Conservation (phyloP, 2,329 filamentous ascomycete species). For the Colletotrichum magnum region DNA sequence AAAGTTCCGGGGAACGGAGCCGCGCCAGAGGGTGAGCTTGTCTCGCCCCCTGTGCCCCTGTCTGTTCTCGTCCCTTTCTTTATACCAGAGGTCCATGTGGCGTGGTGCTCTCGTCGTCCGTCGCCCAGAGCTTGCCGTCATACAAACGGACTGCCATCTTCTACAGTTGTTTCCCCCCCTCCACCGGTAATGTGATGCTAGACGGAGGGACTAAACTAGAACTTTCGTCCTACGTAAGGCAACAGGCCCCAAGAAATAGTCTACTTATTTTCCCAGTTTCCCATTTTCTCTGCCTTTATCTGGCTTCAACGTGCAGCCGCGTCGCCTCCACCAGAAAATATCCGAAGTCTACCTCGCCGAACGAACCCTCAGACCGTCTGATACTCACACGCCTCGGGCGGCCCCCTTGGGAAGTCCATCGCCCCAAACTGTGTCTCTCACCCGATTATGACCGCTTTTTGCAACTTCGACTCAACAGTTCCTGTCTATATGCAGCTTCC, state of each 20-base stretch:
- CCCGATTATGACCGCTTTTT: too few relatives aligned
- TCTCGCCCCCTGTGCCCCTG: conserved; percentile 19
- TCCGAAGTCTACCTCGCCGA: neutral
- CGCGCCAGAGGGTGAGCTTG: conserved; percentile 18
- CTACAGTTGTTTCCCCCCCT: neutral
- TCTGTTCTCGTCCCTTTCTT: conserved; percentile 8
- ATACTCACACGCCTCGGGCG: neutral
- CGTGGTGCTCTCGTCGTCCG: neutral
- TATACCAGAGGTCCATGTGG: conserved; percentile 26
- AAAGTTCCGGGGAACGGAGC: conserved; percentile 26
- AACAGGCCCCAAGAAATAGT: neutral
- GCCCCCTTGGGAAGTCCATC: too few relatives aligned
- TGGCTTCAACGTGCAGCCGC: neutral
- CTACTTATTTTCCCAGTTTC: neutral
- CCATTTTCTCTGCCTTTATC: neutral
- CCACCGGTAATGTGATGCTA: neutral
- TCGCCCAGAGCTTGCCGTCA: conserved; percentile 1
- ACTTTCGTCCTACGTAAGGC: neutral
- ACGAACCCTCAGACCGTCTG: conserved; percentile 32
- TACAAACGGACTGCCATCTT: neutral
- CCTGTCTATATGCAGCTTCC: too few relatives aligned
- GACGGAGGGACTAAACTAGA: neutral
- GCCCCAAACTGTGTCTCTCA: too few relatives aligned
- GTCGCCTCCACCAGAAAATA: neutral
- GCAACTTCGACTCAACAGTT: too few relatives aligned